Base-by-base conservation (phyloP, 495 filamentous ascomycete species). In the Penicillium samsonianum region DNA sequence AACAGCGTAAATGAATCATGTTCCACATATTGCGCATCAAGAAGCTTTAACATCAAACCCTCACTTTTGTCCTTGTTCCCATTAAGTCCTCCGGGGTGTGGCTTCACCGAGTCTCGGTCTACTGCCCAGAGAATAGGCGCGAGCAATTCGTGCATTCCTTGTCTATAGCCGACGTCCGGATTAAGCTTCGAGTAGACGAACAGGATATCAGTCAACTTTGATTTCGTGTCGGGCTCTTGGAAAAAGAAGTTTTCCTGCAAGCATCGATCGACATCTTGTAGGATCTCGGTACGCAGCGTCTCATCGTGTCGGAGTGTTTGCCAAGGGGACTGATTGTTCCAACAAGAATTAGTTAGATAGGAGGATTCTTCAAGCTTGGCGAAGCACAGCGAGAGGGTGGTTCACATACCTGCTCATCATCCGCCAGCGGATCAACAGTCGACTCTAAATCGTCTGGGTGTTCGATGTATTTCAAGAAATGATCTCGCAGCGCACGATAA, bases 161-260 rank as follows among this genome's bases (percentile, higher is more conserved):
- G 94, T 25, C 95, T 84, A 64, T 98, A 98, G 17, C 92, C 88
- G 42, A 93, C 77, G 62, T 89, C 87, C 12, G 87, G 89, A 62
- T 96, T 93, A 43, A 96, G 85, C 71, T 96, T 97, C 67, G 92
- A 92, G 72, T 91, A 97, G 59, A 98, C 82, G 65, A 98, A 98
- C 38, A 97, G 75, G 38, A 97, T 84, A 68, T 98, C 90, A 20
- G 91, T 80, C 56, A 99, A 85, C 69, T 90, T 90, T 7, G 78
- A 80, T 67, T 98, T 95, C 6, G 92, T 88, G 5, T 78, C 70
- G 12, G 88, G 82, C 49, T 90, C 83, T 26, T 90, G 91, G 57
- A 98, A 99, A 68, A 93, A 96, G 17, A 82, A 76, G 60, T 96
- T 90, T 50, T 99, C 95, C 17, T 95, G 94, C 78, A 99, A 85